phyloP scores from a whole-genome alignment of 2,329 filamentous ascomycete species.

The Lachnellula arida region DNA sequence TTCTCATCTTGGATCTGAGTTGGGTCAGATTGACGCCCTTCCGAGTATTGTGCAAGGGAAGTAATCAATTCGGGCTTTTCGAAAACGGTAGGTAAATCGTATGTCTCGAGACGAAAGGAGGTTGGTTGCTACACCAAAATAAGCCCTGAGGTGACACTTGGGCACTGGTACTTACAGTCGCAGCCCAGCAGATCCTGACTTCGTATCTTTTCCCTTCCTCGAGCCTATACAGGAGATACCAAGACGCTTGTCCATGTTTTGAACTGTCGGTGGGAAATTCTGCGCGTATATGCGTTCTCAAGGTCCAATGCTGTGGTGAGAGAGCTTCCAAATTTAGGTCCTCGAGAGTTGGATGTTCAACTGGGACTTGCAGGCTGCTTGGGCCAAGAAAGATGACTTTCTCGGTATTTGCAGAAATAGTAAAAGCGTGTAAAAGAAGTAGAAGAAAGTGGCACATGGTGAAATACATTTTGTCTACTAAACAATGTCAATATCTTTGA shows the following conservation, averaged over 20 bases:
- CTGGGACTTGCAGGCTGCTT: slow-evolving; percentile 48
- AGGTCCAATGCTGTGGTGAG: slow-evolving; percentile 48
- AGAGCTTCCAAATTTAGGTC: slow-evolving; percentile 62
- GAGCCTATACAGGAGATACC: slow-evolving; percentile 72
- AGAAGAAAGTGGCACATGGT: slow-evolving; percentile 16
- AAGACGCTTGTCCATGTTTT: slow-evolving; percentile 60
- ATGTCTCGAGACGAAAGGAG: slow-evolving; percentile 64
- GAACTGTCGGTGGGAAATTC: slow-evolving; percentile 56
- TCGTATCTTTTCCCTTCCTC: slow-evolving; percentile 77
- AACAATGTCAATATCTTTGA: background rate
- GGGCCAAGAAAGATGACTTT: slow-evolving; percentile 86
- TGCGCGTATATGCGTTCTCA: slow-evolving; percentile 62
- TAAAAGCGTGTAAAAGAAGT: slow-evolving; percentile 13
- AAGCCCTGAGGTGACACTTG: slow-evolving; percentile 6
- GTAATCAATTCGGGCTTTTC: slow-evolving; percentile 57
- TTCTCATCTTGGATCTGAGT: slow-evolving; percentile 12
- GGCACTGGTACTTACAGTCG: slow-evolving; percentile 62
- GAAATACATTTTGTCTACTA: background rate
- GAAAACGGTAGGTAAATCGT: slow-evolving; percentile 57
- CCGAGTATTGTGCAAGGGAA: slow-evolving; percentile 60
- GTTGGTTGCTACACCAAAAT: slow-evolving; percentile 69
- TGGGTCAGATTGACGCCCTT: slow-evolving; percentile 39
- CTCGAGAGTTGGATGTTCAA: slow-evolving; percentile 50
- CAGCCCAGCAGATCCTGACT: slow-evolving; percentile 87
- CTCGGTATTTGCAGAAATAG: slow-evolving; percentile 69